Conservation (phyloP, 495 filamentous ascomycete species). For the Hypoxylon subgilvum region DNA sequence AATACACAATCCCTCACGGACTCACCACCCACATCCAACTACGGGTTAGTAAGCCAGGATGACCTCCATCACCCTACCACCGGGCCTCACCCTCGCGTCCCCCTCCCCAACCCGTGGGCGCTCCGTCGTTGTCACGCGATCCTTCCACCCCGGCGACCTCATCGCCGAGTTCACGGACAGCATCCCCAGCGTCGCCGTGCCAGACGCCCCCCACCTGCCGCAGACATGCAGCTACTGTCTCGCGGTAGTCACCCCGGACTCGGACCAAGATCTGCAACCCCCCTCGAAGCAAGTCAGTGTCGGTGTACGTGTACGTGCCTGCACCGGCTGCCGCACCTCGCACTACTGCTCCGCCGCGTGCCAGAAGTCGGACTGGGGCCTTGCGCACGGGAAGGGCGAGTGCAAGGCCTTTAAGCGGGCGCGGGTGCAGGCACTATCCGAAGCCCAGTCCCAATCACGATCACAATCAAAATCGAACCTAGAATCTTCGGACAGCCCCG, state of each 20-base stretch:
- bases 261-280: neutral
- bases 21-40: neutral
- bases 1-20: neutral
- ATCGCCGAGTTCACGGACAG: constrained; percentile 46
- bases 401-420: constrained; percentile 54
- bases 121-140: constrained; percentile 42
- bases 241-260: neutral
- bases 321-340: constrained; percentile 55
- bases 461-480: too few relatives aligned
- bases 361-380: constrained; percentile 63
- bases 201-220: constrained; percentile 44
- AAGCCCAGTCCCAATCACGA: neutral
- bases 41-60: too few relatives aligned
- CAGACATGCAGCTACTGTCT: constrained; percentile 55
- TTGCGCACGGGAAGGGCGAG: constrained; percentile 54
- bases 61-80: constrained; percentile 13
- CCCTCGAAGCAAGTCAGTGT: constrained; percentile 10
- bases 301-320: constrained; percentile 56
- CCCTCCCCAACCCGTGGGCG: constrained; percentile 38
- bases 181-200: constrained; percentile 50
- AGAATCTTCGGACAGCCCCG: neutral
- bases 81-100: constrained; percentile 19
- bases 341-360: constrained; percentile 61
- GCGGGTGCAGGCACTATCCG: neutral
- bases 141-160: constrained; percentile 47